A percentile compares a stretch with the other conserved stretches of the same genome.
Evolutionary conservation across 768 basidiomycete genomes (phyloP).

Genomic region (Cubamyces lactineus): DNA sequence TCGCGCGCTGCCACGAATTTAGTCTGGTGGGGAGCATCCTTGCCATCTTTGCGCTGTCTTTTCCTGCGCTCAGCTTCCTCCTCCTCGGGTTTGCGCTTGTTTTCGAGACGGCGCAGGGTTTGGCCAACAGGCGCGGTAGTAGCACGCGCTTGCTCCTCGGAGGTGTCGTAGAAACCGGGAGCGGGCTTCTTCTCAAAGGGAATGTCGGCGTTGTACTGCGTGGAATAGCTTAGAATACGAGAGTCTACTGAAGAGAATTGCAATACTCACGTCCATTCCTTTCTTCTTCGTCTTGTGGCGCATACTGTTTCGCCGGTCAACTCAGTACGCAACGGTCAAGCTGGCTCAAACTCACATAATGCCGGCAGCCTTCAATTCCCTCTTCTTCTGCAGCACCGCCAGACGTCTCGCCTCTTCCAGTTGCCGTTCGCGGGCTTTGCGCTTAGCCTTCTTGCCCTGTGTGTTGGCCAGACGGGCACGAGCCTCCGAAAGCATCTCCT

Average conservation of each 20-base stretch:
- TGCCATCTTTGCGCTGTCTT: constrained; percentile 72
- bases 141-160: constrained; percentile 87
- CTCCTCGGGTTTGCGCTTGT: constrained; percentile 92
- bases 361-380: constrained; percentile 96
- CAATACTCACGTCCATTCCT: constrained; percentile 87
- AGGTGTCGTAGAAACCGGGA: constrained; percentile 95
- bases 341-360: constrained; percentile 60
- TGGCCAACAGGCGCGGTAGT: constrained; percentile 91
- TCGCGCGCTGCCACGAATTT: constrained; percentile 97
- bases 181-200: constrained; percentile 98
- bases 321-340: neutral
- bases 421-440: constrained; percentile 96
- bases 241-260: constrained; percentile 2
- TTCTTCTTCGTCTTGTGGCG: constrained; percentile 93
- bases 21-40: constrained; percentile 70
- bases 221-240: constrained; percentile 14
- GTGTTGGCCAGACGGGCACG: constrained; percentile 98
- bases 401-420: constrained; percentile 93
- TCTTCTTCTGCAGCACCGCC: constrained; percentile 95
- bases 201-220: constrained; percentile 95
- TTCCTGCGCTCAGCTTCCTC: constrained; percentile 95
- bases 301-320: constrained; percentile 56
- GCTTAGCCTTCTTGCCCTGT: constrained; percentile 99
- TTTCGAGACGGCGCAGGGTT: constrained; percentile 87
- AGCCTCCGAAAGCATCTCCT: constrained; percentile 99